phyloP scores from a whole-genome alignment of 768 basidiomycete species.

The Gloeostereum incarnatum region DNA sequence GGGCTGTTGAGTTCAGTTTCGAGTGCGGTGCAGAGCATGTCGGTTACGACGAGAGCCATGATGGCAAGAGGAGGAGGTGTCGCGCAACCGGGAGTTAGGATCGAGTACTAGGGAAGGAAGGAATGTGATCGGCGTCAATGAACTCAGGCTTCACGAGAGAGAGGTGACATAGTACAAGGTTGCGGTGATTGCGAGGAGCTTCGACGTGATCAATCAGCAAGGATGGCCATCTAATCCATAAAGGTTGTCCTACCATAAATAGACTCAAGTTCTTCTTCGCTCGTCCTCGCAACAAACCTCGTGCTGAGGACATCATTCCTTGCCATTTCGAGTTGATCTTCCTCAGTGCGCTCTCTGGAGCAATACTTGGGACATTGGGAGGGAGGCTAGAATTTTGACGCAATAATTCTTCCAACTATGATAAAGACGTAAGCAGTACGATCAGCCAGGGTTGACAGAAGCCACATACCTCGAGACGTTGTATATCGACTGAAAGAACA shows the following conservation, averaged over 20 bases:
- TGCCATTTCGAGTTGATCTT: conserved; percentile 35
- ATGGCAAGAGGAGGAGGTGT: too few species aligned
- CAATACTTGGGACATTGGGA: conserved; percentile 25
- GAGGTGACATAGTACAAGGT: conserved; percentile 69
- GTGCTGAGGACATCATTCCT: conserved; percentile 27
- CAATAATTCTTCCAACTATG: conserved; percentile 77
- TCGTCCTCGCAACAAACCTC: conserved; percentile 51
- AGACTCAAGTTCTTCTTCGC: conserved; percentile 74
- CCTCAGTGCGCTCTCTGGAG: conserved; percentile 18
- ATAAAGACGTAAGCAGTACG: background rate
- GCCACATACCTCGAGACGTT: conserved; percentile 67
- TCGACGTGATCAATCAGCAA: conserved; percentile 6
- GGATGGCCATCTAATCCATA: too few species aligned
- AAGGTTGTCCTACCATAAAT: conserved; percentile 46
- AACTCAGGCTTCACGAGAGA: too few species aligned
- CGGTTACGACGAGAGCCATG: too few species aligned
- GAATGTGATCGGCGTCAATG: too few species aligned
- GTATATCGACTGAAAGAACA: conserved; percentile 92
- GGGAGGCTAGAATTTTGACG: conserved; percentile 56
- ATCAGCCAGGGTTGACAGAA: conserved; percentile 1
- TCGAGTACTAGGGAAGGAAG: too few species aligned
- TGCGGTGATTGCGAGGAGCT: conserved; percentile 74
- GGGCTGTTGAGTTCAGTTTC: too few species aligned
- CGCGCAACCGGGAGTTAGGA: too few species aligned
- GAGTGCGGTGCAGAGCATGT: too few species aligned